Evolutionary conservation across 768 basidiomycete genomes (phyloP), one percentile per base, ranked within the genome.

Genomic region (Suillus spraguei): DNA sequence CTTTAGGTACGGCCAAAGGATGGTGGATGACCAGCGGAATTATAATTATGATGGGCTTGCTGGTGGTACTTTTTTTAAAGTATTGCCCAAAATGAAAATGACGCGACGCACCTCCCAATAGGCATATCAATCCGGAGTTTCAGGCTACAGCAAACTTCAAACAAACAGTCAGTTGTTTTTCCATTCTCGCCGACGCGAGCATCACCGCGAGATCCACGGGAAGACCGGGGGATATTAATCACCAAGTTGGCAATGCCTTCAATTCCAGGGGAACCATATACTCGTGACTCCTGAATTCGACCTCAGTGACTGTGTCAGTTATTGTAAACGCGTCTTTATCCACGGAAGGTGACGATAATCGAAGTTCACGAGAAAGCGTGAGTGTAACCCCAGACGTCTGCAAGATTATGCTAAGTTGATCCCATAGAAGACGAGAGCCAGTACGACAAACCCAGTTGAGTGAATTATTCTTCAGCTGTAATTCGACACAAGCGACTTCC

Each of bases 391-490:
- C 86, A 1, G 87, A 81, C 65, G 91, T 93, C 92, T 94, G 66
- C 10, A 24, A 44, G 58, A 28, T 13, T 14, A 28, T 59, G 9
- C n/a, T 35, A 54, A 33, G 42, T 53, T 36, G 1, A 49, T 52
- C 61, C 42, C 59, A 67, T 6, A 62, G 38, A 60, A 38, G 50
- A 47, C 52, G 0, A 54, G 8, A 41, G 36, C 3, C 38, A 59
- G 41, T 61, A 33, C 60, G 49, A 42, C 38, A 28, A 54, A 91
- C 92, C 88, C 89, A 93, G 77, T 90, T 91, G 59, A 78, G 77
- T 2, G 92, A 90, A 71, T 92, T 89, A 69, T 95, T 95, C 80
- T 88, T 92, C 55, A 94, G 87, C 65, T 89, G 86, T 60, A 95
- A 75, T 69, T 92, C 89, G 49, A 94, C 79, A 70, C 87, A 90